Evolutionary conservation across 2,329 filamentous ascomycete genomes (phyloP).

Genomic region (Fusarium odoratissimum): DNA sequence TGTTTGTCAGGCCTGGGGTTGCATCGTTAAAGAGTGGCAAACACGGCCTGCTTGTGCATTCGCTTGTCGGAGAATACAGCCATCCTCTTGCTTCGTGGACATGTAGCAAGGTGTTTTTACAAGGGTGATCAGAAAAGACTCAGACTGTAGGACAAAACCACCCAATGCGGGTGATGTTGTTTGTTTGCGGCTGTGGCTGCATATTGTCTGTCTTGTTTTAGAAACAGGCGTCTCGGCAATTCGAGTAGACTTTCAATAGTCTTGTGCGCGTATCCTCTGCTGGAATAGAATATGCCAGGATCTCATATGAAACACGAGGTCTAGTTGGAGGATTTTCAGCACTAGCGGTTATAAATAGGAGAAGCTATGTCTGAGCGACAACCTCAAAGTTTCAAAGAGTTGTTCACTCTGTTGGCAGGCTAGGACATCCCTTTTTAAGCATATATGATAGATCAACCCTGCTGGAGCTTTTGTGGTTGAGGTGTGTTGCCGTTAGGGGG

Average conservation of each 20-base stretch:
- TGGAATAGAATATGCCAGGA: slow-evolving; percentile 8
- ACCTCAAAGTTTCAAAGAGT: neutral
- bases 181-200: slow-evolving; percentile 30
- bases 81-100: neutral
- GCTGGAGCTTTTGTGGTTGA: neutral
- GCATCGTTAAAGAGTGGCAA: slow-evolving; percentile 28
- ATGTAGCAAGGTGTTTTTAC: neutral
- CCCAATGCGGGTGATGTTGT: slow-evolving; percentile 10
- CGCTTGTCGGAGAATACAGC: slow-evolving; percentile 30
- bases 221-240: slow-evolving; percentile 23
- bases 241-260: slow-evolving; percentile 22
- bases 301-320: slow-evolving; percentile 27
- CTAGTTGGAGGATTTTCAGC: slow-evolving; percentile 16
- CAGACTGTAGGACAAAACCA: slow-evolving; percentile 7
- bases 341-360: slow-evolving; percentile 34
- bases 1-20: slow-evolving; percentile 14
- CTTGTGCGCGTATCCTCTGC: slow-evolving; percentile 19
- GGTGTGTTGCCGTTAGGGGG: neutral
- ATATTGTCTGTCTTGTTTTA: slow-evolving; percentile 1
- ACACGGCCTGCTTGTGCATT: slow-evolving; percentile 1
- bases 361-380: neutral
- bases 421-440: neutral
- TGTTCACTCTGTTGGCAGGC: neutral
- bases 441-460: slow-evolving; percentile 22
- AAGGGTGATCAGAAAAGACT: neutral